phyloP scores from a whole-genome alignment of 768 basidiomycete species.

The Pleurotus cornucopiae region DNA sequence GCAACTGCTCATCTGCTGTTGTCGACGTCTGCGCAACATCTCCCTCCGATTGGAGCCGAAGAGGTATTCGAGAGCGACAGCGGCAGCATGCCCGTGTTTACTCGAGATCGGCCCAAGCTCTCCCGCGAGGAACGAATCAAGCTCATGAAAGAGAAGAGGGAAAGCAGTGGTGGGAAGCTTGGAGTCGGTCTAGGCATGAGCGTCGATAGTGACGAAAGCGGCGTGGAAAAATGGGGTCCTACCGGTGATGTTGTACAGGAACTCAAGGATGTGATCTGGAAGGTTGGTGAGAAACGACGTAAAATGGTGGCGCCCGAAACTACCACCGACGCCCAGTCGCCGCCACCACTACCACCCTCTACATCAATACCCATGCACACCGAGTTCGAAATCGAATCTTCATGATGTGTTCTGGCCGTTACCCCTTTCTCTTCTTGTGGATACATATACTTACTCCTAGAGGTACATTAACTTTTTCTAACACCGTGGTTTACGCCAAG shows the following conservation, averaged over 20 bases:
- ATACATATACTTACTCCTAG: neutral
- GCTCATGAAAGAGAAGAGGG: constrained; percentile 50
- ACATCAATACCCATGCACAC: constrained; percentile 2
- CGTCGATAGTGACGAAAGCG: constrained; percentile 15
- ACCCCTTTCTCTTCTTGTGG: neutral
- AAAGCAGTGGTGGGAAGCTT: constrained; percentile 25
- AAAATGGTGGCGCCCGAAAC: constrained; percentile 31
- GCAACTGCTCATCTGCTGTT: constrained; percentile 52
- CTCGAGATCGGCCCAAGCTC: constrained; percentile 60
- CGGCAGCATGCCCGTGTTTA: constrained; percentile 32
- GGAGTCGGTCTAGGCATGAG: constrained; percentile 22
- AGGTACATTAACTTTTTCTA: constrained; percentile 3
- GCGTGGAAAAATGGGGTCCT: constrained; percentile 60
- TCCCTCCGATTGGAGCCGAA: constrained; percentile 67
- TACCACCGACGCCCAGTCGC: constrained; percentile 5
- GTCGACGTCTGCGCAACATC: constrained; percentile 43
- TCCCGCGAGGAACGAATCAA: constrained; percentile 74
- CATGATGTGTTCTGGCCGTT: neutral
- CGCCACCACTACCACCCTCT: neutral
- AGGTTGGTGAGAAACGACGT: constrained; percentile 68
- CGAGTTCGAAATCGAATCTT: neutral
- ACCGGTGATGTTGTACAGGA: constrained; percentile 80
- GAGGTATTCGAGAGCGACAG: constrained; percentile 81
- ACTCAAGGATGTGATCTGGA: constrained; percentile 84
- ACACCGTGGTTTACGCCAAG: constrained; percentile 2